phyloP scores from a whole-genome alignment of 805 yeast species.

The Candida anglica region DNA sequence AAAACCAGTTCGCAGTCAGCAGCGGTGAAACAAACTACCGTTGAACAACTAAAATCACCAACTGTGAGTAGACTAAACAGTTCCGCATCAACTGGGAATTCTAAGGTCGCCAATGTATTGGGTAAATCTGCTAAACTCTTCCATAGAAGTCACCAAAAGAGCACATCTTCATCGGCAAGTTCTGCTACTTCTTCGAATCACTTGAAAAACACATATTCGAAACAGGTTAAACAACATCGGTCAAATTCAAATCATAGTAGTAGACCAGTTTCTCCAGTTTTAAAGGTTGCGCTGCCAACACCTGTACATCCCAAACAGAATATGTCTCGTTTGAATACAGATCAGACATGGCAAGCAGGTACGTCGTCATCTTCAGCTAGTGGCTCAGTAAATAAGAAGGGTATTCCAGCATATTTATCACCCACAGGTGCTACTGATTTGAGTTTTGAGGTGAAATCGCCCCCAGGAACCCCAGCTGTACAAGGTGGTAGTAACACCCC shows the following conservation, averaged over 20 bases:
- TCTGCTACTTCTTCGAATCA: slow-evolving; percentile 1
- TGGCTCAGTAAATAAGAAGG: not conserved
- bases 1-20: too few relatives aligned
- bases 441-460: too few relatives aligned
- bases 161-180: not conserved
- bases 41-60: not conserved
- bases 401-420: not conserved
- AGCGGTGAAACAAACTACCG: too few relatives aligned
- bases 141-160: slow-evolving; percentile 16
- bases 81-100: too few relatives aligned
- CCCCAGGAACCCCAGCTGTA: not conserved
- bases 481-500: too few relatives aligned
- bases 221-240: slow-evolving; percentile 29
- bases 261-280: slow-evolving; percentile 19
- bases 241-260: slow-evolving; percentile 16
- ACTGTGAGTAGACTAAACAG: not conserved
- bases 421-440: too few relatives aligned
- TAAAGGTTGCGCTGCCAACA: slow-evolving; percentile 3
- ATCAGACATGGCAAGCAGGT: not conserved
- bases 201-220: slow-evolving; percentile 22
- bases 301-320: slow-evolving; percentile 1
- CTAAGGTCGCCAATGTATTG: too few relatives aligned
- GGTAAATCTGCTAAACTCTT: slow-evolving; percentile 24
- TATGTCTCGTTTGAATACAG: slow-evolving; percentile 1
- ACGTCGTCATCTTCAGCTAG: not conserved